Percentiles rank a stretch among this genome's conserved stretches.
Conservation (phyloP, 2,329 filamentous ascomycete species). For the Colletotrichum zoysiae region DNA sequence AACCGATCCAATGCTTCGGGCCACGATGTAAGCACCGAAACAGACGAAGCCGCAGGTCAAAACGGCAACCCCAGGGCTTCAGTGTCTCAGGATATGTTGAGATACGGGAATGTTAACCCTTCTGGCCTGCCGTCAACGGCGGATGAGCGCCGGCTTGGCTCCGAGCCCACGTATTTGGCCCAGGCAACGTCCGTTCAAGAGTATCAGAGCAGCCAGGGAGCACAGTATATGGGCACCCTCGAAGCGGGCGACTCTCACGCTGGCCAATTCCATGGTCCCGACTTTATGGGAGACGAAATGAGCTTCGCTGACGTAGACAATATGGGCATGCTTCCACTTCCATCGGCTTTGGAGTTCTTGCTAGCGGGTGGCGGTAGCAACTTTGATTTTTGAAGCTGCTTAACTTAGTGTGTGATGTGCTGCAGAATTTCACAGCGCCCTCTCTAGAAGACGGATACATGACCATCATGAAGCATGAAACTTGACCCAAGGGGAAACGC, state of each 20-base stretch:
- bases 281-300: conserved; percentile 28
- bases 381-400: conserved; percentile 20
- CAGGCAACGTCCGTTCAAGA: neutral
- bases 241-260: neutral
- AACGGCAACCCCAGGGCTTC: neutral
- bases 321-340: conserved; percentile 46
- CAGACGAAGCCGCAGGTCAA: neutral
- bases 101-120: neutral
- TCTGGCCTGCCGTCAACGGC: neutral
- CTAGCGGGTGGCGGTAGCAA: conserved; percentile 47
- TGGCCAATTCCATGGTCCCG: neutral
- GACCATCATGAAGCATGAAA: neutral
- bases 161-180: conserved; percentile 12
- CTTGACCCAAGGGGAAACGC: no score
- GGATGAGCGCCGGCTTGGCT: neutral
- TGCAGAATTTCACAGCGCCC: neutral
- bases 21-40: no score
- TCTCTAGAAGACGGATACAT: neutral
- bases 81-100: neutral
- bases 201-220: conserved; percentile 11
- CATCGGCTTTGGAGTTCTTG: conserved; percentile 49
- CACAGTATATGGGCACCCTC: neutral
- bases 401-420: neutral
- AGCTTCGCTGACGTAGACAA: conserved; percentile 37
- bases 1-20: neutral